Base-by-base conservation (phyloP, 2,329 filamentous ascomycete genomes). In the Cytospora piceae region DNA sequence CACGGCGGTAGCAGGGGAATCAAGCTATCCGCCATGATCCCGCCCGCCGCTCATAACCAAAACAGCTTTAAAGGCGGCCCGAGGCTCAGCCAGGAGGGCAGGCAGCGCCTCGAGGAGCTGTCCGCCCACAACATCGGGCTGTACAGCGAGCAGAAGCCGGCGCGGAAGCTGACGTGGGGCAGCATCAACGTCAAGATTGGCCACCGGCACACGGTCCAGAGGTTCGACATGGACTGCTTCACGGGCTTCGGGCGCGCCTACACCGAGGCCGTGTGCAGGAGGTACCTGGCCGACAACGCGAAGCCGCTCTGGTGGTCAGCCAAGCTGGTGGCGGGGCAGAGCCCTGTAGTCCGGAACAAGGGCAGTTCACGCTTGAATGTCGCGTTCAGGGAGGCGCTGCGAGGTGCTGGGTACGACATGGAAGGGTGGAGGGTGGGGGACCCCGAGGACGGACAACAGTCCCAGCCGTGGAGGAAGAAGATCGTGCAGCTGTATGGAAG, bases 381-480 rank as follows among this genome's bases (percentile, higher is more conserved):
- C 14, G 71, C 70, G 14, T 63, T 72, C 29, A 59, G 66, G 20
- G 63, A 63, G 37, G 73, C 72, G 7, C 69, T 74, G 64, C 55
- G 29, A 27, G 68, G 64, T 52, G 62, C 59, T 2, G 73, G 73
- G 14, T 74, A 72, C 58, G 70, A 71, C 32, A 22, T 15, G 9
- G 32, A 58, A 4, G 73, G 73, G 22, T 49, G 62, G 42, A 68
- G 56, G 39, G 39, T 42, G 17, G 39, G 15, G 39, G 39, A 42
- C 15, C 6, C 22, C 20, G 22, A 20, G 37, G 14, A 2, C 24
- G 62, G 15, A 17, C 39, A 22, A 22, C 29, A 46, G 31, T 54
- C 15, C 29, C 20, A 37, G 34, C 11, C 46, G 9, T 22, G 29
- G n/a, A 29, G 53, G 15, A 32, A 37, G 42, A 46, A 46, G 0